A percentile compares a stretch with the other conserved stretches of the same genome.
Conservation (phyloP, 2,329 filamentous ascomycete genomes). For the Pseudofabraea citricarpa region DNA sequence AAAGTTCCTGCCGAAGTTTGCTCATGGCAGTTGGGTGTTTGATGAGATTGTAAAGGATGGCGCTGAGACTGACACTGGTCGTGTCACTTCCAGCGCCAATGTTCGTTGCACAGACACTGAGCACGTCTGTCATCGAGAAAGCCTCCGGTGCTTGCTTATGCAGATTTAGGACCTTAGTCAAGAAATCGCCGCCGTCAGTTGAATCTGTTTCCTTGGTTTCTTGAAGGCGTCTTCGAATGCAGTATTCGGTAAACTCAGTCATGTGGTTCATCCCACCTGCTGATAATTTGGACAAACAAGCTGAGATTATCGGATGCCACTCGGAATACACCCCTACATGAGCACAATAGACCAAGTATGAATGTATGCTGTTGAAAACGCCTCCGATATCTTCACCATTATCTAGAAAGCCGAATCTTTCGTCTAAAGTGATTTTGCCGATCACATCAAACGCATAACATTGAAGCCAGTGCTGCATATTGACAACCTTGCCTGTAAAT, state of each 20-base stretch:
- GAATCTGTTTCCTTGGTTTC: neutral
- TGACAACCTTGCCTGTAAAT: slow-evolving; percentile 20
- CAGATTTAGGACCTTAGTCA: slow-evolving; percentile 21
- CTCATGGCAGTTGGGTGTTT: slow-evolving; percentile 22
- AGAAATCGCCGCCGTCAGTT: slow-evolving; percentile 16
- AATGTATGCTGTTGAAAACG: neutral
- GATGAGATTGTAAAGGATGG: slow-evolving; percentile 26
- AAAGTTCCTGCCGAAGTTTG: slow-evolving; percentile 34
- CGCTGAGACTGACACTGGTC: slow-evolving; percentile 28
- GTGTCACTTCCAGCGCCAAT: slow-evolving; percentile 30
- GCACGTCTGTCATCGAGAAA: slow-evolving; percentile 1
- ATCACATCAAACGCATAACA: slow-evolving; percentile 44
- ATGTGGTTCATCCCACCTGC: slow-evolving; percentile 15
- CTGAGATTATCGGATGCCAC: neutral
- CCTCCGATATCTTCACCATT: slow-evolving; percentile 34
- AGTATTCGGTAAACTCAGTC: slow-evolving; percentile 5
- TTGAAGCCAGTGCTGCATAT: slow-evolving; percentile 36
- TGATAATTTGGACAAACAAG: neutral
- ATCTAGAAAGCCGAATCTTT: slow-evolving; percentile 37
- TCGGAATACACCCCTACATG: neutral
- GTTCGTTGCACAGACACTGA: slow-evolving; percentile 5
- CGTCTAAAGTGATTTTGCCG: slow-evolving; percentile 36
- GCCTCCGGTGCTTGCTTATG: slow-evolving; percentile 20
- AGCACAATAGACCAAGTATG: neutral
- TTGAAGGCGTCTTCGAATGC: neutral